These are phyloP conservation scores for Knoxdaviesia capensis DNA, from an alignment of 2,329 filamentous ascomycete genomes.

Conservation along the genomic window DNA sequence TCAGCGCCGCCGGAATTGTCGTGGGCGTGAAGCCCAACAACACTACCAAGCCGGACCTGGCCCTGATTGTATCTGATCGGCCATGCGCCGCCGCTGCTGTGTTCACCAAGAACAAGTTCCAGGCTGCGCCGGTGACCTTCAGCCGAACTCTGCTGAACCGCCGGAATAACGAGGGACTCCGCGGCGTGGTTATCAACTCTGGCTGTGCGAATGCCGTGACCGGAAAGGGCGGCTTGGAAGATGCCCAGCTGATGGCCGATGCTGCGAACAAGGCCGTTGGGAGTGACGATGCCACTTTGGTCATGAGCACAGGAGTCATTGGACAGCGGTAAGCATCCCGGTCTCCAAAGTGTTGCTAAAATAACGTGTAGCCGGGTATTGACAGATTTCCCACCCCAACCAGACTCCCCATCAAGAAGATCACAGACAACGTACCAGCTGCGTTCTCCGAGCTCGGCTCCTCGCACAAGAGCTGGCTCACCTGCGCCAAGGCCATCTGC, in stretches of 20 bases:
- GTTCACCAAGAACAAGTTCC: conserved; percentile 96
- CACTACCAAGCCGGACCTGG: conserved; percentile 77
- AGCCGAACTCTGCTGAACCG: conserved; percentile 51
- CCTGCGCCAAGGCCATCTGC: conserved; percentile 77
- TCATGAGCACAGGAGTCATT: conserved; percentile 98
- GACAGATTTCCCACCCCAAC: neutral
- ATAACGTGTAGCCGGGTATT: neutral
- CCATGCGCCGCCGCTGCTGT: conserved; percentile 80
- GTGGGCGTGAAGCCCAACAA: conserved; percentile 90
- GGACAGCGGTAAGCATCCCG: conserved; percentile 48
- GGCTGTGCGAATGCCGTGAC: conserved; percentile 96
- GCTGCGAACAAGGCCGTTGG: conserved; percentile 48
- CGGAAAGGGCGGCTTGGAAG: conserved; percentile 70
- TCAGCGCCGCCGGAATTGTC: conserved; percentile 67
- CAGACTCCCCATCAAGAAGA: conserved; percentile 78
- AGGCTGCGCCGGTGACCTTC: conserved; percentile 83
- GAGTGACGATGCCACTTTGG: conserved; percentile 43
- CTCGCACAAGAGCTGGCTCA: conserved; percentile 71
- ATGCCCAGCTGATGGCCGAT: conserved; percentile 67
- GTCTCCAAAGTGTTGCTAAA: conserved; percentile 5
- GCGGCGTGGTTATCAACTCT: conserved; percentile 78
- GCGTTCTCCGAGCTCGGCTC: conserved; percentile 52
- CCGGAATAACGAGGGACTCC: conserved; percentile 47
- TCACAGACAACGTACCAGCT: conserved; percentile 60
- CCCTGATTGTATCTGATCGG: conserved; percentile 67